Conservation (phyloP, 2,329 filamentous ascomycete species). For the Colletotrichum tofieldiae region DNA sequence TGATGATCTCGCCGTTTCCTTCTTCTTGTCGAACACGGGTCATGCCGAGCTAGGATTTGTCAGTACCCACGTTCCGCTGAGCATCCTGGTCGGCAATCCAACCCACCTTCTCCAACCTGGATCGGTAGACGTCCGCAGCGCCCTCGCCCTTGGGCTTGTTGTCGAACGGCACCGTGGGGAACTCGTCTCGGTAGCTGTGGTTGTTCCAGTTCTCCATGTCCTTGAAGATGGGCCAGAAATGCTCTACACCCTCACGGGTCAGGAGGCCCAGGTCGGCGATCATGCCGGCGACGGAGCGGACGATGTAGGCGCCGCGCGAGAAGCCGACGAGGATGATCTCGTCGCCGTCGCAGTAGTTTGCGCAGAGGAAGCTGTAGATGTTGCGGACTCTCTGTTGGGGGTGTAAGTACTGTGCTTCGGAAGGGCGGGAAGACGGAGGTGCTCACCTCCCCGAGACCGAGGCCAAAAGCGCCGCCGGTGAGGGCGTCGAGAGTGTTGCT, state of each 20-base stretch:
- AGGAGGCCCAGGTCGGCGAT: slow-evolving; percentile 66
- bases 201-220: slow-evolving; percentile 70
- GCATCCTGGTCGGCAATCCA: too few species aligned
- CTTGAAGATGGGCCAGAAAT: slow-evolving; percentile 70
- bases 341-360: slow-evolving; percentile 73
- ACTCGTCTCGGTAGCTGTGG: slow-evolving; percentile 61
- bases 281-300: slow-evolving; percentile 70
- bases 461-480: slow-evolving; percentile 69
- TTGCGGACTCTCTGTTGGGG: slow-evolving; percentile 68
- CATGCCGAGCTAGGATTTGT: slow-evolving; percentile 42
- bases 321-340: slow-evolving; percentile 72
- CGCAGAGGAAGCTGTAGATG: slow-evolving; percentile 74
- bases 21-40: slow-evolving; percentile 60
- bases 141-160: slow-evolving; percentile 64
- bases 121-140: slow-evolving; percentile 61
- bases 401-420: not conserved
- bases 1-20: slow-evolving; percentile 60
- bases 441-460: slow-evolving; percentile 67
- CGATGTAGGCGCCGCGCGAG: slow-evolving; percentile 73
- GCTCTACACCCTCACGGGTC: slow-evolving; percentile 67
- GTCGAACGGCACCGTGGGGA: slow-evolving; percentile 62
- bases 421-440: not conserved
- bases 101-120: slow-evolving; percentile 60
- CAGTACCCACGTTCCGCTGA: not conserved
- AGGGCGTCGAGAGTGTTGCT: slow-evolving; percentile 65